These are phyloP conservation scores for Micractinium conductrix DNA, from an alignment of 139 green algal genomes.

Conservation along the genomic window DNA sequence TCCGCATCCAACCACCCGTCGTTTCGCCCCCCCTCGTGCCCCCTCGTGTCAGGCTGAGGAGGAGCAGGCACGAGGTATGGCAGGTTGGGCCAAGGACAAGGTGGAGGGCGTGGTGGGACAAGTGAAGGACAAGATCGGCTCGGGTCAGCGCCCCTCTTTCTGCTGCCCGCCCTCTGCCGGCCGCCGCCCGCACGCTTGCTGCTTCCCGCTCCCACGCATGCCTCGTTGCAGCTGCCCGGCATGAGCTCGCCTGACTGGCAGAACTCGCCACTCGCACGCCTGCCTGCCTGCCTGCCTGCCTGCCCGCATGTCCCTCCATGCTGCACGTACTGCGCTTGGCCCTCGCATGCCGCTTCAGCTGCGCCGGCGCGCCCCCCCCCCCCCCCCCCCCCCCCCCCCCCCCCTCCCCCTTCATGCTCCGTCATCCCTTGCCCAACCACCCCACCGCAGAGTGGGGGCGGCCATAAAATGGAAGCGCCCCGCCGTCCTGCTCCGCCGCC, in stretches of 20 bases:
- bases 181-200: background rate
- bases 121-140: slow-evolving; percentile 43
- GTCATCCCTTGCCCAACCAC: no score
- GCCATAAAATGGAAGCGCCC: no score
- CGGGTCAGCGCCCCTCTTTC: background rate
- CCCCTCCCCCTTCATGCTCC: background rate
- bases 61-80: slow-evolving; percentile 27
- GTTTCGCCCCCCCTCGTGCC: no score
- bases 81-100: slow-evolving; percentile 34
- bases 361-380: background rate
- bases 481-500: background rate
- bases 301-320: background rate
- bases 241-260: no score
- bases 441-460: no score
- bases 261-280: no score
- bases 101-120: slow-evolving; percentile 10
- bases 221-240: background rate
- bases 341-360: no score
- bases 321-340: no score
- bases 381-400: background rate
- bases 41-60: slow-evolving; percentile 11
- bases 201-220: background rate
- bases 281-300: background rate
- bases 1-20: no score
- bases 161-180: background rate